Percentiles rank a stretch among this genome's conserved stretches.
Evolutionary conservation across 352 stramenopile species (phyloP).

Genomic region (Globisporangium takayamanum): DNA sequence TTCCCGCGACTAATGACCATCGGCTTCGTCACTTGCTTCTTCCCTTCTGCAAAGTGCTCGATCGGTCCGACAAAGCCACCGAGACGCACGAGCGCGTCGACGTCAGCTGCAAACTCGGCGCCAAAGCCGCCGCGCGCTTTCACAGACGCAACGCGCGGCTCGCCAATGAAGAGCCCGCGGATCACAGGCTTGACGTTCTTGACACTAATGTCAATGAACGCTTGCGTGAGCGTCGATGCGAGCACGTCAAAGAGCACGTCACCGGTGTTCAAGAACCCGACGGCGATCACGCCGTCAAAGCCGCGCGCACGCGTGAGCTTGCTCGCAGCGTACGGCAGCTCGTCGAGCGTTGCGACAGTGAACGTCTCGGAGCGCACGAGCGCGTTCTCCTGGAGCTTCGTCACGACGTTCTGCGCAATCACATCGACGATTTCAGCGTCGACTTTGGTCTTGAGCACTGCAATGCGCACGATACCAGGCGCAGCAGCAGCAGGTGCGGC

Average conservation of each 20-base stretch:
- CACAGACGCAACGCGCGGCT: constrained; percentile 62
- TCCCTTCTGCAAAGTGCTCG: constrained; percentile 12
- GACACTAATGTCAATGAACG: constrained; percentile 82
- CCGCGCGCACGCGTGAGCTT: constrained; percentile 60
- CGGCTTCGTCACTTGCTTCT: constrained; percentile 41
- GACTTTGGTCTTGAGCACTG: constrained; percentile 70
- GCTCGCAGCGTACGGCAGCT: constrained; percentile 78
- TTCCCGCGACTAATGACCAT: constrained; percentile 66
- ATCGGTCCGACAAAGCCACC: constrained; percentile 24
- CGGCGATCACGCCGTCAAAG: constrained; percentile 71
- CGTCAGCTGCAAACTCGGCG: constrained; percentile 47
- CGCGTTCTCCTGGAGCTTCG: constrained; percentile 28
- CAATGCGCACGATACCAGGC: constrained; percentile 32
- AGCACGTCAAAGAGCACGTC: constrained; percentile 59
- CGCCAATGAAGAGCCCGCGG: constrained; percentile 68
- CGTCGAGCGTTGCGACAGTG: constrained; percentile 57
- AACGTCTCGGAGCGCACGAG: constrained; percentile 49
- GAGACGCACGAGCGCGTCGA: constrained; percentile 55
- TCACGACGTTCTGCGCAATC: constrained; percentile 60
- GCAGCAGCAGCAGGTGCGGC: constrained; percentile 7
- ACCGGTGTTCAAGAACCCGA: constrained; percentile 65
- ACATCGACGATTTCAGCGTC: constrained; percentile 72
- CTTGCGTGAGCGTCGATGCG: constrained; percentile 48
- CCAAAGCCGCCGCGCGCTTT: constrained; percentile 72
- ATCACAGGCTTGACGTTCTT: constrained; percentile 74